phyloP scores from a whole-genome alignment of 805 yeast species.

The Starmerella davenportii region DNA sequence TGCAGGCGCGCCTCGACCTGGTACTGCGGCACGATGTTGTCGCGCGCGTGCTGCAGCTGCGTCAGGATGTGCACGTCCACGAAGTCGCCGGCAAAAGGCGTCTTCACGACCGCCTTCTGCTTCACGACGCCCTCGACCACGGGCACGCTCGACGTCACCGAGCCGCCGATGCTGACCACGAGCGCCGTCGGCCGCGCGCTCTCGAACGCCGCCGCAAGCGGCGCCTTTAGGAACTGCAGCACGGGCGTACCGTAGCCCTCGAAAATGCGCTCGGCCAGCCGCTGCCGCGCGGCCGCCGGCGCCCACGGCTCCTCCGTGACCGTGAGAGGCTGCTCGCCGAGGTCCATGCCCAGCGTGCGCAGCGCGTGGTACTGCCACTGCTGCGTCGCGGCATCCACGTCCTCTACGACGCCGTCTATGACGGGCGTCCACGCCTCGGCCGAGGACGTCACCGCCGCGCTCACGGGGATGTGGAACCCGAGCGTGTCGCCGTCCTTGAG shows the following conservation, averaged over 20 bases:
- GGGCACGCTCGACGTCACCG: slow-evolving; percentile 46
- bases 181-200: slow-evolving; percentile 73
- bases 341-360: slow-evolving; percentile 32
- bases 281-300: slow-evolving; percentile 42
- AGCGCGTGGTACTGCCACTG: slow-evolving; percentile 50
- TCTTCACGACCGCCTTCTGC: slow-evolving; percentile 35
- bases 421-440: slow-evolving; percentile 18
- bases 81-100: slow-evolving; percentile 74
- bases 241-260: slow-evolving; percentile 66
- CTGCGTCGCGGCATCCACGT: slow-evolving; percentile 72
- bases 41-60: slow-evolving; percentile 26
- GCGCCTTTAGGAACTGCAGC: slow-evolving; percentile 57
- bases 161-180: slow-evolving; percentile 75
- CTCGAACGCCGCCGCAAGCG: slow-evolving; percentile 76
- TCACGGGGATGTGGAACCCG: slow-evolving; percentile 10
- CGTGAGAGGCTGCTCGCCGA: slow-evolving; percentile 56
- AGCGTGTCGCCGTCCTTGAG: slow-evolving; percentile 11
- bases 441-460: slow-evolving; percentile 5
- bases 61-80: slow-evolving; percentile 44
- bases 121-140: slow-evolving; percentile 19
- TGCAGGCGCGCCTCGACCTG: slow-evolving; percentile 23
- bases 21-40: slow-evolving; percentile 22
- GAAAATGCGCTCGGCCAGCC: slow-evolving; percentile 50
- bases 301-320: slow-evolving; percentile 84
- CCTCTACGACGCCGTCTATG: slow-evolving; percentile 25